Percentiles rank a stretch among this genome's conserved stretches.
These are phyloP conservation scores for Endotrypanum monterogeii DNA, from an alignment of 208 protist genomes.

Conservation along the genomic window DNA sequence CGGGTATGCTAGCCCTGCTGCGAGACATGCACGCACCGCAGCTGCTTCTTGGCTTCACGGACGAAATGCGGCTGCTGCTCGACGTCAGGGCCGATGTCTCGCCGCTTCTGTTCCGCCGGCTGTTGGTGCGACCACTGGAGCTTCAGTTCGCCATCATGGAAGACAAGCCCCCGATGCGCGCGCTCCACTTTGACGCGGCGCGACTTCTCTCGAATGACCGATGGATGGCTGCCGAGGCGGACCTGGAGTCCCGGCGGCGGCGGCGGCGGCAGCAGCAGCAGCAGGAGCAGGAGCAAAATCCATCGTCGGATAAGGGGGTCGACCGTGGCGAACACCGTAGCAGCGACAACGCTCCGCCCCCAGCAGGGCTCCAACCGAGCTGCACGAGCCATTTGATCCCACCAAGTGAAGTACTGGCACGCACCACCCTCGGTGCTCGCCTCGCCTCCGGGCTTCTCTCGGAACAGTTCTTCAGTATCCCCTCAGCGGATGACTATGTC, in stretches of 20 bases:
- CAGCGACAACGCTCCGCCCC: background rate
- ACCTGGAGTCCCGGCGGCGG: background rate
- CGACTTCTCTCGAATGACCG: constrained; percentile 71
- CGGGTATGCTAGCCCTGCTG: constrained; percentile 64
- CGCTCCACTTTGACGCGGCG: constrained; percentile 72
- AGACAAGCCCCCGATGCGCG: constrained; percentile 67
- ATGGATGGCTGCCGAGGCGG: constrained; percentile 22
- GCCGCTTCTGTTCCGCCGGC: constrained; percentile 73
- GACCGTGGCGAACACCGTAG: background rate
- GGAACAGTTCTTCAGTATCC: constrained; percentile 69
- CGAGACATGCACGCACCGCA: constrained; percentile 60
- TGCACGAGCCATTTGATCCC: constrained; percentile 11
- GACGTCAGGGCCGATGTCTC: constrained; percentile 61
- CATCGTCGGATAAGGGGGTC: background rate
- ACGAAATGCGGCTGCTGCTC: constrained; percentile 51
- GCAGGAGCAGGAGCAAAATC: background rate
- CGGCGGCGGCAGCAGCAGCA: constrained; percentile 3
- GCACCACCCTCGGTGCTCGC: constrained; percentile 62
- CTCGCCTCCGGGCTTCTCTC: constrained; percentile 59
- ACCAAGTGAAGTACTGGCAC: constrained; percentile 43
- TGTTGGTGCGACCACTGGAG: constrained; percentile 66
- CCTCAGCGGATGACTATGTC: constrained; percentile 60
- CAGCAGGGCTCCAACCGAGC: background rate
- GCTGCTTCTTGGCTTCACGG: constrained; percentile 71
- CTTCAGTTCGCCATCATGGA: constrained; percentile 75